Conservation (phyloP, 805 yeast genomes). For the Schwanniomyces occidentalis region DNA sequence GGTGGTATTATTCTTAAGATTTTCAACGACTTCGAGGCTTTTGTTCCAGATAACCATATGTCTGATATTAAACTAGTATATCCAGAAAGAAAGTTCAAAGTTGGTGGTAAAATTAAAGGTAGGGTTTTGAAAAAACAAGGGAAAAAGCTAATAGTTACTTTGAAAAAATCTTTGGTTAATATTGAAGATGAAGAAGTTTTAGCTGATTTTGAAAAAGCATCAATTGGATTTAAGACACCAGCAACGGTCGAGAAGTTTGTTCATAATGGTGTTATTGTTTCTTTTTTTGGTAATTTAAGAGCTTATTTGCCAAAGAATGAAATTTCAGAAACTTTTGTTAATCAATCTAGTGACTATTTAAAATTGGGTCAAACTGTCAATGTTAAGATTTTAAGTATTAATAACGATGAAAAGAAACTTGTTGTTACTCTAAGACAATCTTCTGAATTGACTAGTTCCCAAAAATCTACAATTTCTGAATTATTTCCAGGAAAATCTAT, state of each 20-base stretch:
- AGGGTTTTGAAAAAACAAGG: slow-evolving; percentile 60
- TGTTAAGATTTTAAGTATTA: slow-evolving; percentile 63
- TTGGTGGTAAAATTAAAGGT: slow-evolving; percentile 77
- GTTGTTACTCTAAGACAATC: slow-evolving; percentile 76
- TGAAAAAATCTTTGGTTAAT: slow-evolving; percentile 82
- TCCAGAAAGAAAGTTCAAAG: slow-evolving; percentile 90
- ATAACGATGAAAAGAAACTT: slow-evolving; percentile 53
- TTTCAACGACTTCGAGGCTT: slow-evolving; percentile 67
- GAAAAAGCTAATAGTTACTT: slow-evolving; percentile 58
- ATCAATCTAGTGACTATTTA: slow-evolving; percentile 73
- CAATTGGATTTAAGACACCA: slow-evolving; percentile 52
- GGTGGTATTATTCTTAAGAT: slow-evolving; percentile 69
- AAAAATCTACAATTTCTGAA: slow-evolving; percentile 43
- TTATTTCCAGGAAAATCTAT: slow-evolving; percentile 64
- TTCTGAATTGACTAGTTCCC: slow-evolving; percentile 48
- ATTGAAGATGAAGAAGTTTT: slow-evolving; percentile 56
- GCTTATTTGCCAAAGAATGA: slow-evolving; percentile 87
- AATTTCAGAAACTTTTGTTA: slow-evolving; percentile 85
- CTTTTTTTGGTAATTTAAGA: slow-evolving; percentile 74
- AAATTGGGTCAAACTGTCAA: slow-evolving; percentile 79
- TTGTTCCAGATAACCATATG: slow-evolving; percentile 73
- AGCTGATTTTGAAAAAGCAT: slow-evolving; percentile 37
- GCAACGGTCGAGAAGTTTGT: slow-evolving; percentile 76
- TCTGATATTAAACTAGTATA: slow-evolving; percentile 81
- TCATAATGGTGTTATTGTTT: slow-evolving; percentile 77